Evolutionary conservation across 352 stramenopile genomes (phyloP), one percentile per base, ranked within the genome.

Genomic region (Phytophthora litchii): DNA sequence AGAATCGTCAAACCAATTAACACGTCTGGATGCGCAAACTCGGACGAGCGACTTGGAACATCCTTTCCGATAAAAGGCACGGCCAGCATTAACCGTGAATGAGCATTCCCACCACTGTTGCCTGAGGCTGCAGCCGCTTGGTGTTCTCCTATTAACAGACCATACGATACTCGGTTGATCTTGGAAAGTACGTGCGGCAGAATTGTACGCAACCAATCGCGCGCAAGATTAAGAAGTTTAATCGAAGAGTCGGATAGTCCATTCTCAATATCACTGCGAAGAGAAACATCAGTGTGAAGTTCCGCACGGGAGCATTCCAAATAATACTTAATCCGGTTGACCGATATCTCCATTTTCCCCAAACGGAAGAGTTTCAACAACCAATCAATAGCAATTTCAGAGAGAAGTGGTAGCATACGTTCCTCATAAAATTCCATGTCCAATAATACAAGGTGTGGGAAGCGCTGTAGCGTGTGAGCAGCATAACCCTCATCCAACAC

Each of bases 21-120:
- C 5, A 98, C 95, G 60, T 99, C 98, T 6, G 98, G 97, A 53
- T 99, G 97, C 7, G 96, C 97, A 64, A 99, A 99, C 72, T 99
- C 97, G 23, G 95, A 99, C 16, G 97, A 98, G 27, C 97, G 83
- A 59, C 92, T 99, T 4, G 98, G 98, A 12, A 99, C 97, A 74
- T 99, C 97, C 70, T 99, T 99, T 20, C 97, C 98, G 27, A 99
- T 95, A 65, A 99, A 99, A 23, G 98, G 98, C 4, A 99, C 95
- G 0, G 98, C 97, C 32, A 99, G 74, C 44, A 99, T 75, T 32
- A 97, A 69, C 32, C 98, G 92, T 38, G 97, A 97, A n/a, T 97
- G 97, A 38, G 98, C 96, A 60, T 98, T 97, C 2, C 88, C 88
- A 60, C 64, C 71, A 76, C 60, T 64, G 78, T 82, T 51, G 86